Conservation (phyloP, 495 filamentous ascomycete species). For the Aeminium ludgeri region DNA sequence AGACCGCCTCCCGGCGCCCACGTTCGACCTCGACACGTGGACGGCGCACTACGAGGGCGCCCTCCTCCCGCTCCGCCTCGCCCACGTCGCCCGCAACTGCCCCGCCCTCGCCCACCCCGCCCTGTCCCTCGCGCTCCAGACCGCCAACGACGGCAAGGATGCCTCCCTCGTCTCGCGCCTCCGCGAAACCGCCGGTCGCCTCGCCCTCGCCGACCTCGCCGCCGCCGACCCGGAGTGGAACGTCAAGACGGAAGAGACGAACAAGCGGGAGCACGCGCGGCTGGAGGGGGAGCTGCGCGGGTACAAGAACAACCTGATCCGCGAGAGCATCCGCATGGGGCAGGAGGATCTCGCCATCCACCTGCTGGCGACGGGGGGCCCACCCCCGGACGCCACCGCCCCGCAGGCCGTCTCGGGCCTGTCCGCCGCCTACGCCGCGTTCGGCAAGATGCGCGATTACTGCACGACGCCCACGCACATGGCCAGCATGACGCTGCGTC, state of each 20-base stretch:
- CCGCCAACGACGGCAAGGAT: slow-evolving; percentile 67
- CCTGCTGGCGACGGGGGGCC: slow-evolving; percentile 32
- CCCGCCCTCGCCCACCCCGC: slow-evolving; percentile 64
- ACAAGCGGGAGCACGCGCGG: slow-evolving; percentile 49
- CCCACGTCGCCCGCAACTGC: slow-evolving; percentile 63
- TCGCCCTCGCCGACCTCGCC: slow-evolving; percentile 48
- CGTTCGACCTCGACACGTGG: slow-evolving; percentile 85
- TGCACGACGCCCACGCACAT: slow-evolving; percentile 55
- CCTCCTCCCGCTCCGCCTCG: slow-evolving; percentile 61
- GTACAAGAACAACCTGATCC: slow-evolving; percentile 95
- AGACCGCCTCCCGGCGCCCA: slow-evolving; percentile 35
- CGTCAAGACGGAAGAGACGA: slow-evolving; percentile 39
- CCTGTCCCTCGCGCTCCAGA: slow-evolving; percentile 54
- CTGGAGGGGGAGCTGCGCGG: slow-evolving; percentile 70
- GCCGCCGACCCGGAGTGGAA: slow-evolving; percentile 53
- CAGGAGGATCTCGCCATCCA: slow-evolving; percentile 15
- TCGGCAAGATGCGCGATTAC: slow-evolving; percentile 56
- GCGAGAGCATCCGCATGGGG: slow-evolving; percentile 71
- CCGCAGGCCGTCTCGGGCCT: slow-evolving; percentile 44
- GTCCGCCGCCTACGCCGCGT: slow-evolving; percentile 41
- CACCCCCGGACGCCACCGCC: slow-evolving; percentile 5
- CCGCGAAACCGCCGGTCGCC: slow-evolving; percentile 39
- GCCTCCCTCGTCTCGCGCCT: slow-evolving; percentile 52
- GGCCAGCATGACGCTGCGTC: slow-evolving; percentile 49
- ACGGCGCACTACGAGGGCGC: slow-evolving; percentile 70